Conservation (phyloP, 2,329 filamentous ascomycete genomes). For the Pseudovirgaria hyperparasitica region DNA sequence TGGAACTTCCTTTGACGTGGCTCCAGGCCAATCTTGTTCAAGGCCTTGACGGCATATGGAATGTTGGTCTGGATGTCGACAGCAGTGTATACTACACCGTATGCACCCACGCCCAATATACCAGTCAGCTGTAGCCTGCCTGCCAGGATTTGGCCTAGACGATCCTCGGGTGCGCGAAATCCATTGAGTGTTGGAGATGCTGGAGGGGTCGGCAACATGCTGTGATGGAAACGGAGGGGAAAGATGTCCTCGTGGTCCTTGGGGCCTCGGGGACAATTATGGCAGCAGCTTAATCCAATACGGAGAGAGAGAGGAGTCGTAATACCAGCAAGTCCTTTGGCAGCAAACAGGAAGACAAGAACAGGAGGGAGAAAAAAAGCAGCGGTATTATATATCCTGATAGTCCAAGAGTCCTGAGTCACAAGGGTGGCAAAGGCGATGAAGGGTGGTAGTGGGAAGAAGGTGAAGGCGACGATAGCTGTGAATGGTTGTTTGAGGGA, state of each 20-base stretch:
- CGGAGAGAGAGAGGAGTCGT: neutral
- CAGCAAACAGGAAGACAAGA: slow-evolving; percentile 2
- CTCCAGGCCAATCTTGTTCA: slow-evolving; percentile 90
- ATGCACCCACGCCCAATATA: slow-evolving; percentile 86
- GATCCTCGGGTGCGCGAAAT: slow-evolving; percentile 56
- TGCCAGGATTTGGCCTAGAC: slow-evolving; percentile 72
- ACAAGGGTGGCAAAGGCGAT: neutral
- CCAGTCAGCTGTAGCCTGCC: slow-evolving; percentile 71
- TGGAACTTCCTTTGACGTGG: slow-evolving; percentile 80
- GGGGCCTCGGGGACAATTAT: slow-evolving; percentile 25
- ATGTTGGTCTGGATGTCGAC: slow-evolving; percentile 69
- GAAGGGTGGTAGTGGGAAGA: neutral
- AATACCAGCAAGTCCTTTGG: neutral
- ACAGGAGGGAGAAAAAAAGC: slow-evolving; percentile 2
- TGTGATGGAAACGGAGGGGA: slow-evolving; percentile 11
- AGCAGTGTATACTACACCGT: slow-evolving; percentile 90
- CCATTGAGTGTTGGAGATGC: slow-evolving; percentile 33
- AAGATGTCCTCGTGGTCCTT: slow-evolving; percentile 24
- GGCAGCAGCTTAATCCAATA: slow-evolving; percentile 5
- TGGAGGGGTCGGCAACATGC: slow-evolving; percentile 38
- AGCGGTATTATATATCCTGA: slow-evolving; percentile 1
- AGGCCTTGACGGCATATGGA: slow-evolving; percentile 88
- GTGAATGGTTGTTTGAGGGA: slow-evolving; percentile 3
- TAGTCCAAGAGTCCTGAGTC: neutral
- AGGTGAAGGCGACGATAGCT: neutral